These are phyloP conservation scores for Endothia cerciana DNA, from an alignment of 2,329 filamentous ascomycete genomes.

Conservation along the genomic window DNA sequence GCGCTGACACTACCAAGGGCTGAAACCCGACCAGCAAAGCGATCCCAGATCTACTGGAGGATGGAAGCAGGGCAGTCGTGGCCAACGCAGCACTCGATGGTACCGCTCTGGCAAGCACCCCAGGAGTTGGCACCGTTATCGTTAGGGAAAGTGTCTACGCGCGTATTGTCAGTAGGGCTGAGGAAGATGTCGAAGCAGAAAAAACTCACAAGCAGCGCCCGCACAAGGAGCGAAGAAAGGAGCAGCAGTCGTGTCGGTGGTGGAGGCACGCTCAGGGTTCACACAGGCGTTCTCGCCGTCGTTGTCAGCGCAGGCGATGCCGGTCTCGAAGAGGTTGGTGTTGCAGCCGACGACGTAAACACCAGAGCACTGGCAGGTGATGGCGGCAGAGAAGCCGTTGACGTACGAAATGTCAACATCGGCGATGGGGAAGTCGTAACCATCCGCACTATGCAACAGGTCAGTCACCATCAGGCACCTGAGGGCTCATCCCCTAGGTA, in stretches of 20 bases:
- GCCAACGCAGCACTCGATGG: slow-evolving; percentile 17
- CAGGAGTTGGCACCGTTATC: slow-evolving; percentile 31
- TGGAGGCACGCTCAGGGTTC: slow-evolving; percentile 31
- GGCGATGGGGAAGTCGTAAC: slow-evolving; percentile 13
- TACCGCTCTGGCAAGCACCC: slow-evolving; percentile 19
- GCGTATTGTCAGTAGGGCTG: neutral
- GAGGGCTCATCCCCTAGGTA: neutral
- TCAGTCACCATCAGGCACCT: neutral
- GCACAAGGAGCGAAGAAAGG: slow-evolving; percentile 27
- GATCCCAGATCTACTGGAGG: neutral
- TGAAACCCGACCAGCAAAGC: neutral
- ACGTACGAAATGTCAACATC: slow-evolving; percentile 34
- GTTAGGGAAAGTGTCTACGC: slow-evolving; percentile 26
- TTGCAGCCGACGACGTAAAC: slow-evolving; percentile 32
- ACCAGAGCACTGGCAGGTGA: slow-evolving; percentile 30
- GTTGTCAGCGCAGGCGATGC: slow-evolving; percentile 28
- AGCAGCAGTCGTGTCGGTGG: slow-evolving; percentile 16
- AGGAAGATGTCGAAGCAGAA: neutral
- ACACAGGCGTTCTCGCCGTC: slow-evolving; percentile 28
- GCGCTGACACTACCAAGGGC: neutral
- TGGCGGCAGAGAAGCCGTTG: slow-evolving; percentile 32
- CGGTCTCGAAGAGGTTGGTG: slow-evolving; percentile 30
- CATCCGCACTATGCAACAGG: neutral
- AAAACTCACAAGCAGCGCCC: slow-evolving; percentile 17
- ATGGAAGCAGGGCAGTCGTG: slow-evolving; percentile 11